Base-by-base conservation (phyloP, 2,329 filamentous ascomycete species). In the Dactylellina haptotyla region DNA sequence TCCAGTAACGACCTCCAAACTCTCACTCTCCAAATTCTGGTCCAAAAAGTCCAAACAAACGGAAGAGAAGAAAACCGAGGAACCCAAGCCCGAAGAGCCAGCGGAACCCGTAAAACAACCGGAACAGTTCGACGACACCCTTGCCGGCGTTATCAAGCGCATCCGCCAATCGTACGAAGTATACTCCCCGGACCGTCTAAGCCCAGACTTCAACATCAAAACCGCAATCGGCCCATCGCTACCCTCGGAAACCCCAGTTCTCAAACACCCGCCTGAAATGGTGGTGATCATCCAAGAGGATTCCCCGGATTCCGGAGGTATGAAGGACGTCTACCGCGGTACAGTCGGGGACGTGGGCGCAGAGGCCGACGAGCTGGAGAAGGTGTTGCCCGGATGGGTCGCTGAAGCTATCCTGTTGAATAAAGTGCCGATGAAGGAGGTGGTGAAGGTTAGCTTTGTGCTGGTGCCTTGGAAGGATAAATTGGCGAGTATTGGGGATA, bases 361-460 rank as follows among this genome's bases (percentile, higher is more conserved):
- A 50, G 91, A 96, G 77, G 89, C 89, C 18, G 92, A 96, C 80
- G 82, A 89, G 18, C 89, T 99, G 58, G 93, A 98, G 82, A 90
- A 92, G 78, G 87, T 89, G 41, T 93, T 90, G 4, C 94, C 95
- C 1, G 90, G 91, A 84, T 99, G 95, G 95, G 84, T 99, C 4
- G 93, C 91, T 12, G 93, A 98, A 75, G 86, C 97, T 34, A 84
- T 99, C 12, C 83, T 99, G 50, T 80, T 92, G 84, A 97, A 97
- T 80, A 86, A 87, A 79, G 87, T 92, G 6, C 92, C 93, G 0
- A 82, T 85, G 70, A 98, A 98, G 83, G 95, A 98, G n/a, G 89
- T 93, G 0, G 87, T 94, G 77, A 99, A 99, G 84, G 89, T 98
- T n/a, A 93, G 92, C 2, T 99, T 99, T 79, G 87, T 97, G 14